Evolutionary conservation across 2,329 filamentous ascomycete genomes (phyloP).

Genomic region (Pyrenochaeta sp.): DNA sequence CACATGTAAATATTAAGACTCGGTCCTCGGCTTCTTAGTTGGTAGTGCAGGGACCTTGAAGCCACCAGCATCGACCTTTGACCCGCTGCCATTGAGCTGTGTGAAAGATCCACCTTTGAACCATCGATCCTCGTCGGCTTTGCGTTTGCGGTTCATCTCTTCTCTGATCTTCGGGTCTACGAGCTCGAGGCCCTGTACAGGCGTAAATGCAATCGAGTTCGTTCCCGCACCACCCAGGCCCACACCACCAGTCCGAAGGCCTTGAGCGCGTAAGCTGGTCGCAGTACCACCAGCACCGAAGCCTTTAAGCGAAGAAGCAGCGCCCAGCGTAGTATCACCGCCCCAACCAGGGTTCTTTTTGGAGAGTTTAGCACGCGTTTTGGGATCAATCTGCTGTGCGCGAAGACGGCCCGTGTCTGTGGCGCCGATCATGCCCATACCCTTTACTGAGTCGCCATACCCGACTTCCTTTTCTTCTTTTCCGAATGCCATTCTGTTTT

Average conservation of each 20-base stretch:
- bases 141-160: conserved; percentile 87
- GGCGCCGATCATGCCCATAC: conserved; percentile 94
- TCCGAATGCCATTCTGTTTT: conserved; percentile 95
- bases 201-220: conserved; percentile 89
- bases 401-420: conserved; percentile 89
- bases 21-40: conserved; percentile 68
- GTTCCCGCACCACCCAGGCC: conserved; percentile 75
- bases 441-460: conserved; percentile 86
- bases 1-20: conserved; percentile 3
- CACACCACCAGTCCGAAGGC: conserved; percentile 82
- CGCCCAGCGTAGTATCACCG: conserved; percentile 64
- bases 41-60: conserved; percentile 87
- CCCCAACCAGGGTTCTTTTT: conserved; percentile 98
- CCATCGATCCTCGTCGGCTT: conserved; percentile 94
- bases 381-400: conserved; percentile 86
- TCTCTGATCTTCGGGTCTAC: conserved; percentile 92
- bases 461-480: conserved; percentile 95
- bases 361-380: conserved; percentile 90
- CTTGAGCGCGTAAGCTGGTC: conserved; percentile 78
- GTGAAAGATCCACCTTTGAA: conserved; percentile 99
- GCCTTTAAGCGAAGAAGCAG: conserved; percentile 75
- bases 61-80: conserved; percentile 65
- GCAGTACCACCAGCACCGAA: conserved; percentile 73
- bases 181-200: conserved; percentile 91
- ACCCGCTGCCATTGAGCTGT: conserved; percentile 67